These are phyloP conservation scores for Camelina laxa DNA, from an alignment of 345 rosid species.

Conservation along the genomic window DNA sequence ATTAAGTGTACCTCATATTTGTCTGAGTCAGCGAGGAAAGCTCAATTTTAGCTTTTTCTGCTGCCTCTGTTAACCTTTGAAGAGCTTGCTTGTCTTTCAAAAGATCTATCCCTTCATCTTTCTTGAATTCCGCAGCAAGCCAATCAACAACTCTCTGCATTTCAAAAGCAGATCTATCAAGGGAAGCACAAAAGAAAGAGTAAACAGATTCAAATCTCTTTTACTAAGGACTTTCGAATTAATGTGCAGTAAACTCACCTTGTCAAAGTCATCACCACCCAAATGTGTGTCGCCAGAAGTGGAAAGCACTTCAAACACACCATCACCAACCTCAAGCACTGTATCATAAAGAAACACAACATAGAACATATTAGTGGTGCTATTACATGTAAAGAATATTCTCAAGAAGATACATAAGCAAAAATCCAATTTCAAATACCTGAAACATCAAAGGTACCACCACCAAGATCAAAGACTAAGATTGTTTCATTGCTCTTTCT, in stretches of 20 bases:
- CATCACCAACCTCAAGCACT: constrained; percentile 99
- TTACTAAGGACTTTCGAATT: background rate
- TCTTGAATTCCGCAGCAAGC: constrained; percentile 81
- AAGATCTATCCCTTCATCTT: constrained; percentile 93
- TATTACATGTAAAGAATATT: background rate
- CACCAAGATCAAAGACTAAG: constrained; percentile 98
- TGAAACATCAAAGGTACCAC: constrained; percentile 99
- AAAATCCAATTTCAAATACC: constrained; percentile 46
- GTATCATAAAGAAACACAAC: constrained; percentile 18
- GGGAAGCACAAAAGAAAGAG: background rate
- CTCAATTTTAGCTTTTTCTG: constrained; percentile 98
- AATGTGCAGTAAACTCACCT: constrained; percentile 49
- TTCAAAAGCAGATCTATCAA: background rate
- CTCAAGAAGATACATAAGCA: background rate
- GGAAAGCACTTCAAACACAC: constrained; percentile 98
- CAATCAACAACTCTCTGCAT: constrained; percentile 95
- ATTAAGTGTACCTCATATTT: constrained; percentile 63
- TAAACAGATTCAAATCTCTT: background rate
- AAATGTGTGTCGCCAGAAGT: constrained; percentile 98
- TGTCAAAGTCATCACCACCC: constrained; percentile 99
- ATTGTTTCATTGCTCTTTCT: constrained; percentile 94
- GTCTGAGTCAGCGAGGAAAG: constrained; percentile 90
- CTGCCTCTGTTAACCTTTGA: constrained; percentile 92
- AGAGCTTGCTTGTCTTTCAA: constrained; percentile 98
- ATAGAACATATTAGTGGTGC: background rate